These are phyloP conservation scores for Albugo candida DNA, from an alignment of 352 stramenopile species.

Conservation along the genomic window DNA sequence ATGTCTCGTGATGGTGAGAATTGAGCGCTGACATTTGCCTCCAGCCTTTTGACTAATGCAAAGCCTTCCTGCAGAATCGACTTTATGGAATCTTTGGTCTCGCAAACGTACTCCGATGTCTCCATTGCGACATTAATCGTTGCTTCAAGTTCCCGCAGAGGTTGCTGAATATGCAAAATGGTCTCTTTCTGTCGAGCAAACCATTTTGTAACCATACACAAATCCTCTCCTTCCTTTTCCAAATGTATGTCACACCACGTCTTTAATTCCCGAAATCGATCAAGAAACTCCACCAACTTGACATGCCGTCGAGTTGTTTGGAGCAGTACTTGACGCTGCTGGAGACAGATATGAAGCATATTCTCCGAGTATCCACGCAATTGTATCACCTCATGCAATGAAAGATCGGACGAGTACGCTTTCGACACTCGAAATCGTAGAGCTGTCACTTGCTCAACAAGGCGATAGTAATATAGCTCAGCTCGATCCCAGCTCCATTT, in stretches of 20 bases:
- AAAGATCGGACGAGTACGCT: conserved; percentile 75
- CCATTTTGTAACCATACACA: conserved; percentile 16
- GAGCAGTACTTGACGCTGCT: conserved; percentile 71
- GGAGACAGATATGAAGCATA: conserved; percentile 72
- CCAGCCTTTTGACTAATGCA: no score
- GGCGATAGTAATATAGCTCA: conserved; percentile 81
- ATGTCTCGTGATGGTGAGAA: no score
- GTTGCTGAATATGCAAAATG: no score
- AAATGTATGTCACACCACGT: conserved; percentile 11
- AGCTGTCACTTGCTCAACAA: conserved; percentile 52
- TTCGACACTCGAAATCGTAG: conserved; percentile 62
- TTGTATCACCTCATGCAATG: conserved; percentile 49
- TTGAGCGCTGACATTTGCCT: no score
- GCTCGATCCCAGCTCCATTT: conserved; percentile 65
- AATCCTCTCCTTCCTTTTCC: conserved; percentile 21
- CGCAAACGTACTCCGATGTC: no score
- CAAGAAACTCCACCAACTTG: conserved; percentile 31
- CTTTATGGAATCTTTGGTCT: no score
- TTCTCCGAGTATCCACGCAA: conserved; percentile 84
- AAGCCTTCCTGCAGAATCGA: no score
- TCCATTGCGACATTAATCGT: no score
- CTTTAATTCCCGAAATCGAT: conserved; percentile 26
- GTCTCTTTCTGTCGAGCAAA: neutral
- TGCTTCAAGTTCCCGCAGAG: no score
- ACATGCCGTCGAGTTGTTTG: conserved; percentile 37